phyloP scores from a whole-genome alignment of 306 rosid genomes.

The Citrullus mucosospermus region DNA sequence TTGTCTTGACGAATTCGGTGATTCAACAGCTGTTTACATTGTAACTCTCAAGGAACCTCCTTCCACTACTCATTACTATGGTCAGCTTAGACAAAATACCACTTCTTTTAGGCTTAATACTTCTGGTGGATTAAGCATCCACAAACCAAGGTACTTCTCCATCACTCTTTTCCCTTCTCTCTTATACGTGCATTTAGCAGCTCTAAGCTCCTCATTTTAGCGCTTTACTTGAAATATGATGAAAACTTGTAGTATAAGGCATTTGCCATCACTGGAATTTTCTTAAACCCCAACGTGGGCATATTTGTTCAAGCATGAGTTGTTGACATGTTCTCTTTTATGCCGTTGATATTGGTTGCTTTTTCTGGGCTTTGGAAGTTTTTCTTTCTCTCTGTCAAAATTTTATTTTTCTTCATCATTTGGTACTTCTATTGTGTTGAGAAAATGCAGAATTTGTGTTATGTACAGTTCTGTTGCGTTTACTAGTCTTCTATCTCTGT shows the following conservation, averaged over 20 bases:
- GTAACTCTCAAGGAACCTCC: constrained; percentile 66
- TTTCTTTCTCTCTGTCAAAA: not conserved
- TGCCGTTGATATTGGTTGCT: not conserved
- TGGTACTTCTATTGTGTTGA: not conserved
- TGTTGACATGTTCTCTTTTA: not conserved
- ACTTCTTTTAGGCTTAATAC: constrained; percentile 22
- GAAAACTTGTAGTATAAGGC: not conserved
- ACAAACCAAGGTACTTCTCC: constrained; percentile 44
- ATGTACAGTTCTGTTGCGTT: not conserved
- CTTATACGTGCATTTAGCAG: not conserved
- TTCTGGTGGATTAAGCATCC: constrained; percentile 44
- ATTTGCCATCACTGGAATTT: not conserved
- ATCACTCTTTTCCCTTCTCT: constrained; percentile 2
- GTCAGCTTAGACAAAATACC: constrained; percentile 32
- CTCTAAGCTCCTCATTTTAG: not conserved
- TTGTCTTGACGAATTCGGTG: constrained; percentile 43
- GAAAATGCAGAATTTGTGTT: not conserved
- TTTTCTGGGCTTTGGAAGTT: not conserved
- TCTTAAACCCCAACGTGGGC: not conserved
- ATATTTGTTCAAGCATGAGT: not conserved
- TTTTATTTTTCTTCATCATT: not conserved
- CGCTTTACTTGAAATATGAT: not conserved
- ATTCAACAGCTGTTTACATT: constrained; percentile 52
- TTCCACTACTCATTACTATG: constrained; percentile 32
- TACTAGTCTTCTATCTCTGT: not conserved